Conservation (phyloP, 2,329 filamentous ascomycete species). For the Zasmidium cellare region DNA sequence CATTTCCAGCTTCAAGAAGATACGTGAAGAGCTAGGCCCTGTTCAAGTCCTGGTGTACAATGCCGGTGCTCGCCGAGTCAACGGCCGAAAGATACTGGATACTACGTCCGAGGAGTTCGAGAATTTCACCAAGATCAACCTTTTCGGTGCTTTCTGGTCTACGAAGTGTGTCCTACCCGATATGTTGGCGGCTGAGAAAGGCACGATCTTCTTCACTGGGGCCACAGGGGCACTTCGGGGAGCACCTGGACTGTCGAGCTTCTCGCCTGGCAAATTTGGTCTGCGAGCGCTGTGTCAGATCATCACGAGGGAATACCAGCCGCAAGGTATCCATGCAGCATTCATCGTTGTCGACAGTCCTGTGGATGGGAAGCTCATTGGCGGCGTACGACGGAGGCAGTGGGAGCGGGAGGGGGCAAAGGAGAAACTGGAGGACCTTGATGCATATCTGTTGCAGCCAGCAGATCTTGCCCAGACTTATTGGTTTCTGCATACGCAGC, state of each 20-base stretch:
- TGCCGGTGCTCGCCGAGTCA: constrained; percentile 25
- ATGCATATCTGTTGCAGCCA: constrained; percentile 14
- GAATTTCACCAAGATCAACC: constrained; percentile 27
- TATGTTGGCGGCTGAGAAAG: constrained; percentile 22
- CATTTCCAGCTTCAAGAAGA: constrained; percentile 17
- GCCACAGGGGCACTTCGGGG: constrained; percentile 24
- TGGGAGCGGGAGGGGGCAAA: constrained; percentile 13
- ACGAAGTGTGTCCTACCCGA: constrained; percentile 23
- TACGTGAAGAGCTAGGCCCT: constrained; percentile 20
- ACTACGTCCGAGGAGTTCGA: constrained; percentile 25
- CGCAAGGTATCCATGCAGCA: constrained; percentile 13
- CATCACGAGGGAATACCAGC: constrained; percentile 15
- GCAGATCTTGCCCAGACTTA: constrained; percentile 13
- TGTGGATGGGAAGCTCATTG: constrained; percentile 16
- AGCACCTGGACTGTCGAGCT: constrained; percentile 20
- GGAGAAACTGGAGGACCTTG: constrained; percentile 14
- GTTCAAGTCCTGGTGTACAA: constrained; percentile 26
- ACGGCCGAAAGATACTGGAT: constrained; percentile 24
- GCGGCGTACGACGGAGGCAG: constrained; percentile 9
- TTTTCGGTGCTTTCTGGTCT: constrained; percentile 27
- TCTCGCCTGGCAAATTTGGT: constrained; percentile 27
- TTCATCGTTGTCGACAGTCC: constrained; percentile 12
- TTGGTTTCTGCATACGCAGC: constrained; percentile 27
- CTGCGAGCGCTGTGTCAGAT: constrained; percentile 18
- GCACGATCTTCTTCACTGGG: constrained; percentile 24